A percentile compares a stretch with the other conserved stretches of the same genome.
phyloP scores from a whole-genome alignment of 2,329 filamentous ascomycete species.

The Gremmenia infestans region DNA sequence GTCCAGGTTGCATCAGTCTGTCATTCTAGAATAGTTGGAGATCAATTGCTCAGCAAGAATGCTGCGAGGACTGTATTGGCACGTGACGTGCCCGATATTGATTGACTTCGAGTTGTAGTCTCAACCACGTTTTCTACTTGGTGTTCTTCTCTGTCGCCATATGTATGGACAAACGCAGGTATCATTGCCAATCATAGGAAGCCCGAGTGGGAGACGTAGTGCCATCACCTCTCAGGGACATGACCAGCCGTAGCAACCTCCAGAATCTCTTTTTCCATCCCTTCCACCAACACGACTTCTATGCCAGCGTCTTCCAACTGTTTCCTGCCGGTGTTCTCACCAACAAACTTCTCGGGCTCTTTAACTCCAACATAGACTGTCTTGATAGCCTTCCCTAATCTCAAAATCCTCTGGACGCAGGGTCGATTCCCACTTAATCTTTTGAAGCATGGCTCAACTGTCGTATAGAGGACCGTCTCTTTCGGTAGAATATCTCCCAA shows the following conservation, averaged over 20 bases:
- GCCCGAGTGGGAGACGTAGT: background rate
- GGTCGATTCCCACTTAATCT: conserved; percentile 69
- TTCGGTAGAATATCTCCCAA: conserved; percentile 48
- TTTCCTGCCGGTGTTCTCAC: conserved; percentile 68
- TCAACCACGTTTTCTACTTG: background rate
- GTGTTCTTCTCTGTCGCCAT: too few relatives aligned
- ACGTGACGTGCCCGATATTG: background rate
- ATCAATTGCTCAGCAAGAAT: background rate
- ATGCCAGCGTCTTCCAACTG: conserved; percentile 70
- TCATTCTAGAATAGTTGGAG: background rate
- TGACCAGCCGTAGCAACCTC: conserved; percentile 82
- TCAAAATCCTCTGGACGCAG: conserved; percentile 75
- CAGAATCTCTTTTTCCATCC: conserved; percentile 77
- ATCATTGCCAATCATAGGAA: background rate
- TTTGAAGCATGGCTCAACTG: conserved; percentile 79
- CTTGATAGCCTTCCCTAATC: conserved; percentile 49
- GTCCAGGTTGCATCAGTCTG: background rate
- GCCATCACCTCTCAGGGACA: background rate
- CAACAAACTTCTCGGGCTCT: conserved; percentile 88
- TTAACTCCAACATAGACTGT: conserved; percentile 83
- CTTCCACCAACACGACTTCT: conserved; percentile 64
- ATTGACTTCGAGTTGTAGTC: background rate
- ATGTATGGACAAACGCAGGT: too few relatives aligned
- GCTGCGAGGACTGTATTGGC: background rate
- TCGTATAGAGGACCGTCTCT: conserved; percentile 72